phyloP scores from a whole-genome alignment of 2,329 filamentous ascomycete genomes.

The Fusarium domesticum region DNA sequence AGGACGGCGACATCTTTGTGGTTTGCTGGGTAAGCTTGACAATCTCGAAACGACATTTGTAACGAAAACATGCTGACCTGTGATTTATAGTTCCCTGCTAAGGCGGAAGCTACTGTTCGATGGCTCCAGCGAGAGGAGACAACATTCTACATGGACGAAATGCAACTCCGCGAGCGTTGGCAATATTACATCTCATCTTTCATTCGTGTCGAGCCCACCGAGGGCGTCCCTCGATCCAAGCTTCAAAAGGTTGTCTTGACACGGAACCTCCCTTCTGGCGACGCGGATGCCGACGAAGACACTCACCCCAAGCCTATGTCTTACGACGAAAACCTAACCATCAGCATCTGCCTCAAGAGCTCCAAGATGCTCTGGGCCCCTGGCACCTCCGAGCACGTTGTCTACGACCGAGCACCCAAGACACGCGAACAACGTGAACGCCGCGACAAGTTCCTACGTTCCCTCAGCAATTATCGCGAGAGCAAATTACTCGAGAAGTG shows the following conservation, averaged over 20 bases:
- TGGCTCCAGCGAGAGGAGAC: slow-evolving; percentile 66
- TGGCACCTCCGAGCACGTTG: slow-evolving; percentile 65
- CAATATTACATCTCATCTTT: slow-evolving; percentile 95
- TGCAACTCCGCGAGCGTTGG: slow-evolving; percentile 81
- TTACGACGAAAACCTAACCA: slow-evolving; percentile 64
- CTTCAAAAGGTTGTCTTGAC: slow-evolving; percentile 68
- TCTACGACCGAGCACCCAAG: slow-evolving; percentile 68
- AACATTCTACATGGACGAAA: slow-evolving; percentile 84
- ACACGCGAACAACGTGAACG: slow-evolving; percentile 61
- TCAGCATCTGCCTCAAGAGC: slow-evolving; percentile 73
- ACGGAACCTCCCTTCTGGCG: slow-evolving; percentile 64
- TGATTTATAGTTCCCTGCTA: slow-evolving; percentile 59
- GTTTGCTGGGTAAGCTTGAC: slow-evolving; percentile 76
- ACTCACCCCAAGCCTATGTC: slow-evolving; percentile 58
- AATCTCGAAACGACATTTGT: background rate
- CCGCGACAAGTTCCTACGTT: slow-evolving; percentile 51
- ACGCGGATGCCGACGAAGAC: slow-evolving; percentile 62
- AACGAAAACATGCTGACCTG: slow-evolving; percentile 31
- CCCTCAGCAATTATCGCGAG: slow-evolving; percentile 60
- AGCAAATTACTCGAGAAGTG: slow-evolving; percentile 73
- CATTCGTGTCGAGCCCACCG: slow-evolving; percentile 83
- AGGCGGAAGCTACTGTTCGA: slow-evolving; percentile 68
- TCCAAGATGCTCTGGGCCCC: slow-evolving; percentile 78
- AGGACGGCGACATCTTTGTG: slow-evolving; percentile 88
- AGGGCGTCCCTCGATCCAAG: slow-evolving; percentile 65